Percentiles rank a stretch among this genome's conserved stretches.
Conservation (phyloP, 768 basidiomycete genomes). For the Hydnomerulius pinastri region DNA sequence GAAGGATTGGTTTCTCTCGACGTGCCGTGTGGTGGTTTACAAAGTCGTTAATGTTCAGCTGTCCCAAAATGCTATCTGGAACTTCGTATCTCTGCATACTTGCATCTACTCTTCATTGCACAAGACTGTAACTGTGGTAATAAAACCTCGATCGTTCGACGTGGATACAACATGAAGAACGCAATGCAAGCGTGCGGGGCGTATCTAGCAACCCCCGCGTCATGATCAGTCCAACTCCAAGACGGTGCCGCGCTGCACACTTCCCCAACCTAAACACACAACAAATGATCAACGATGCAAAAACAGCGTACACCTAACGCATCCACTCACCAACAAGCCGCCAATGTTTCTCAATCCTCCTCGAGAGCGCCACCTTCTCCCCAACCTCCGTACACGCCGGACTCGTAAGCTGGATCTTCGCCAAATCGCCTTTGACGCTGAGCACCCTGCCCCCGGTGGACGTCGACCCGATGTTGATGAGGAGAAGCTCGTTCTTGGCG, state of each 20-base stretch:
- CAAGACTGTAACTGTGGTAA: no score
- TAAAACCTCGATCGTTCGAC: neutral
- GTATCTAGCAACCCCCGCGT: neutral
- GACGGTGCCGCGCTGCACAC: conserved; percentile 82
- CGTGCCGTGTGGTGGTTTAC: no score
- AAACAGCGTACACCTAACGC: neutral
- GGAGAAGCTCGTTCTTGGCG: conserved; percentile 84
- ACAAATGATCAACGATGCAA: neutral
- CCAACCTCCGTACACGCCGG: conserved; percentile 97
- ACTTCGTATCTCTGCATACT: no score
- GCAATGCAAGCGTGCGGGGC: neutral
- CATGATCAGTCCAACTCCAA: conserved; percentile 67
- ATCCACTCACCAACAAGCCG: conserved; percentile 81
- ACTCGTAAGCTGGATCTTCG: conserved; percentile 90
- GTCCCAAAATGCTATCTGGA: no score
- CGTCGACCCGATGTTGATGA: conserved; percentile 98
- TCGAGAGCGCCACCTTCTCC: conserved; percentile 94
- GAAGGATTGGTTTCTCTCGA: no score
- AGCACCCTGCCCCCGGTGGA: conserved; percentile 96
- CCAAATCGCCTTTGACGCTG: conserved; percentile 91
- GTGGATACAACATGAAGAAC: neutral
- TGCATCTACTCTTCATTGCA: no score
- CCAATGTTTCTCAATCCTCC: conserved; percentile 98
- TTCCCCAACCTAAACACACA: conserved; percentile 59
- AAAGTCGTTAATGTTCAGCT: no score